Evolutionary conservation across 169 alveolate genomes (phyloP).

Genomic region (Cryptosporidium sp.): DNA sequence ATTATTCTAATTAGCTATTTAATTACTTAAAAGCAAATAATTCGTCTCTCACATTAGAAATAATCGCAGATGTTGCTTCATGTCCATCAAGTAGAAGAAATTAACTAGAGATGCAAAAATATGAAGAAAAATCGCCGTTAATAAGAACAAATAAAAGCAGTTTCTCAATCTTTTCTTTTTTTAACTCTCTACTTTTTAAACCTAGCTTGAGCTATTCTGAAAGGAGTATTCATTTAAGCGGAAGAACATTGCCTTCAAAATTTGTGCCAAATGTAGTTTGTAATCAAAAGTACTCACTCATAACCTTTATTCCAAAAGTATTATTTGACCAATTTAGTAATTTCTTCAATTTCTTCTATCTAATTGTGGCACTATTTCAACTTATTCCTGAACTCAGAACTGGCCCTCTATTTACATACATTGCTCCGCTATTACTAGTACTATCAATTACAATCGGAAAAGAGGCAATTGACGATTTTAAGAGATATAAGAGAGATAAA

Average conservation of each 20-base stretch:
- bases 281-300: constrained; percentile 90
- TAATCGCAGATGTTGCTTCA: not conserved
- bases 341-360: constrained; percentile 94
- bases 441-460: constrained; percentile 90
- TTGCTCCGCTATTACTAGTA: constrained; percentile 95
- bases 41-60: not conserved
- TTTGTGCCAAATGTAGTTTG: constrained; percentile 84
- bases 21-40: not conserved
- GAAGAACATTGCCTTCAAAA: constrained; percentile 59
- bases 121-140: constrained; percentile 63
- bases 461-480: constrained; percentile 96
- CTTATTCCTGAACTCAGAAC: constrained; percentile 91
- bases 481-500: constrained; percentile 85
- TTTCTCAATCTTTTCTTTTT: not conserved
- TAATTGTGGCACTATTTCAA: constrained; percentile 92
- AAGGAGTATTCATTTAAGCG: constrained; percentile 35
- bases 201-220: constrained; percentile 10
- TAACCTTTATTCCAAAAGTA: constrained; percentile 92
- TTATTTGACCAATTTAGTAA: constrained; percentile 91
- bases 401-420: constrained; percentile 95
- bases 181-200: constrained; percentile 1
- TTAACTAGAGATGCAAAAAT: constrained; percentile 14
- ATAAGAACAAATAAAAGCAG: constrained; percentile 8
- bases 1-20: not conserved
- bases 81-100: not conserved